Evolutionary conservation across 768 basidiomycete species (phyloP).

Genomic region (Paxillus rubicundulus): DNA sequence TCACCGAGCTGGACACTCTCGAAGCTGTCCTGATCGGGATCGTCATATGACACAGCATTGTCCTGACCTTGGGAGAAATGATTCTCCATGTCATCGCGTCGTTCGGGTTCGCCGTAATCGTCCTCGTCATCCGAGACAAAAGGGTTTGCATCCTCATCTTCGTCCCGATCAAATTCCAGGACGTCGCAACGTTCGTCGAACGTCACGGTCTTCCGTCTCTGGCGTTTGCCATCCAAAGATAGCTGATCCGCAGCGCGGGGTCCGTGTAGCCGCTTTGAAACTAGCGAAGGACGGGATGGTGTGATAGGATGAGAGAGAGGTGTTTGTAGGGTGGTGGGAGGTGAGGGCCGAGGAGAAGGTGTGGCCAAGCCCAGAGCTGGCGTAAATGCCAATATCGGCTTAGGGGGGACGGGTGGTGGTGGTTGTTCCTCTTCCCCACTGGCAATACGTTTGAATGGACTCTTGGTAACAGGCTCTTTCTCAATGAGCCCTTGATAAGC

Average conservation of each 20-base stretch:
- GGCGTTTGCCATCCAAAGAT: conserved; percentile 37
- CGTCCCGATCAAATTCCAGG: conserved; percentile 71
- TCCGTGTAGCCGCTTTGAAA: conserved; percentile 72
- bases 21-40: conserved; percentile 26
- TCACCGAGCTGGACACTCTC: conserved; percentile 47
- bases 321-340: conserved; percentile 35
- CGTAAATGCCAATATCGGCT: conserved; percentile 2
- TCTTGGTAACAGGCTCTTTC: conserved; percentile 78
- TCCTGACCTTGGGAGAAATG: conserved; percentile 12
- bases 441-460: conserved; percentile 59
- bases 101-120: conserved; percentile 22
- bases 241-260: conserved; percentile 56
- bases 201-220: conserved; percentile 73
- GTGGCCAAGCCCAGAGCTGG: conserved; percentile 1
- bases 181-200: conserved; percentile 82
- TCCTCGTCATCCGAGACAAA: conserved; percentile 42
- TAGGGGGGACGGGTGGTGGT: conserved; percentile 30
- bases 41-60: neutral
- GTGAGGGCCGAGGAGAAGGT: conserved; percentile 23
- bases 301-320: conserved; percentile 37
- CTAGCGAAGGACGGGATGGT: conserved; percentile 59
- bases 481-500: conserved; percentile 70
- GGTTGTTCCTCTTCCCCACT: conserved; percentile 28
- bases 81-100: conserved; percentile 8
- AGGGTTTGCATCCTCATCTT: conserved; percentile 52